Base-by-base conservation (phyloP, 495 filamentous ascomycete species). In the Penicillium silybi region DNA sequence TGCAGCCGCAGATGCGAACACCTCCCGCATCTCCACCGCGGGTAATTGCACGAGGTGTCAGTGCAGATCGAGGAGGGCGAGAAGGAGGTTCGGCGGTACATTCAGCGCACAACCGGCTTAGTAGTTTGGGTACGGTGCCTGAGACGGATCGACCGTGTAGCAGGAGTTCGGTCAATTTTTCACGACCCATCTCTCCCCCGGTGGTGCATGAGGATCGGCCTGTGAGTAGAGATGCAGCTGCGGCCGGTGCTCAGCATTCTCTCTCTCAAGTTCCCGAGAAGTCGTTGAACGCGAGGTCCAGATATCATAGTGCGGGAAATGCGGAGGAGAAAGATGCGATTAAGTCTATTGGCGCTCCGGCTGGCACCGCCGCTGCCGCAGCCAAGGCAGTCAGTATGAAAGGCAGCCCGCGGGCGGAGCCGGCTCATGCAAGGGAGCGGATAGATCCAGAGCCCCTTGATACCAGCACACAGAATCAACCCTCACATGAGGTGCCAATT, bases 131-230 rank as follows among this genome's bases (percentile, higher is more conserved):
- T 26, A 65, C 63, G 15, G 70, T 78, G 1, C 67, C 65, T 5
- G 80, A 81, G 50, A 29, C 70, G 46, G 82, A 80, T 16, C 70
- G 83, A 48, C 76, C 86, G 10, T 74, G 70, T 16, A 89, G 83
- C 61, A 74, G 81, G 57, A 81, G 74, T 38, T 90, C 87, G 3
- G 75, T 92, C 57, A 95, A 96, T 68, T 95, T 93, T 60, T 96
- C 91, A 17, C 74, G 75, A 4, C 65, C 69, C 1, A 77, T 57
- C 25, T 77, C 77, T 35, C 73, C 70, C 15, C 66, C 58, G n/a
- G 48, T 57, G 11, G 38, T 50, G 6, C n/a, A 29, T 13, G 57
- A 63, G 27, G 58, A 63, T 54, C 45, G 44, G 1, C 52, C 45
- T 42, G 61, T 37, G 48, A 52, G 17, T 43, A 57, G 50, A 22